Base-by-base conservation (phyloP, 1,284 basidiomycete genomes). In the Cutaneotrichosporon dermatis region DNA sequence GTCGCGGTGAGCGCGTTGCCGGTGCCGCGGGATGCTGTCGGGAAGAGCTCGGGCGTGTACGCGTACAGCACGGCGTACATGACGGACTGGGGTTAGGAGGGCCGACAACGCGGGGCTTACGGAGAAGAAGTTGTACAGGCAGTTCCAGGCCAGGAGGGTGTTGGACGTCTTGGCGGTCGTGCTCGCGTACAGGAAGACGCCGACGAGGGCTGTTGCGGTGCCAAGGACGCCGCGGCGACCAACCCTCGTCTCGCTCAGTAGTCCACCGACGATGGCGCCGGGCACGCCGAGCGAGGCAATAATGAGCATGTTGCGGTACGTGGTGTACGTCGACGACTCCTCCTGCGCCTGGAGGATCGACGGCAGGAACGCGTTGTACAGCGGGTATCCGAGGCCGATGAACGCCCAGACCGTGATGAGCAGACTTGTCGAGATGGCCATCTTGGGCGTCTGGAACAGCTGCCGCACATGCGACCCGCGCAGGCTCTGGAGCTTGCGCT, bases 41-140 rank as follows among this genome's bases (percentile, higher is more conserved):
- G 84, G 76, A 87, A 87, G 12, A 86, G 81, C 67, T 86, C 85
- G 10, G 86, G 86, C 1, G 83, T 84, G 65, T 84, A 84, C 4
- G 66, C 63, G 60, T 74, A 74, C 40, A 74, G 61, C 4, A 74
- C 69, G 8, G 70, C 70, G 57, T 74, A 76, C 69, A 73, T 66
- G 53, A 70, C 61, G 42, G 70, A 68, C 33, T 55, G 36, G 34
- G 33, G 43, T 55, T 15, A 55, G 43, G 36, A 11, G 15, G 6
- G n/a, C 13, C 25, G 8, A 6, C 2, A 7, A 34, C 12, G 11
- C 4, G 25, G 25, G 13, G 37, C 54, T 13, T 35, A 55, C 54
- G 3, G 67, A 68, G n/a, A 82, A 83, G 43, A 86, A 72, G 40
- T 78, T 73, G 49, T 80, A 82, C 0, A 80, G 80, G 65, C 84